Evolutionary conservation across 495 filamentous ascomycete genomes (phyloP), one percentile per base, ranked within the genome.

Genomic region (Trichoderma erinaceum): DNA sequence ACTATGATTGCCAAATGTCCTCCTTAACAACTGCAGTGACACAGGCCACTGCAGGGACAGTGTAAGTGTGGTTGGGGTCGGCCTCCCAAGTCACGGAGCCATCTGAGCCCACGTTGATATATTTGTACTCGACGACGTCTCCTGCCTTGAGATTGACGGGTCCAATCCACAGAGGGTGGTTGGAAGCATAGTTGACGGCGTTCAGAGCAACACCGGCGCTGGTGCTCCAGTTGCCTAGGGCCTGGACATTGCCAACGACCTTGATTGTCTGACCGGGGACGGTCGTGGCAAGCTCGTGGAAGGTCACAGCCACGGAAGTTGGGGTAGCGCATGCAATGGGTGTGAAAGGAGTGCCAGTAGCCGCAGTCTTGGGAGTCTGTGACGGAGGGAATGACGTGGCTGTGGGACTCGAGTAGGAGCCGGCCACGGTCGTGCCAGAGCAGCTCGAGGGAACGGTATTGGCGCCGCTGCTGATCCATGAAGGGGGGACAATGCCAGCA

Each of bases 61-160:
- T 85, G 69, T 82, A 88, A 7, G 73, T 76, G 56, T 82, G 82
- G 71, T 93, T 90, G 0, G 86, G 83, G 73, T 88, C 86, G 41
- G 81, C 78, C 75, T 91, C 88, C 89, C 88, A 91, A 23, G 70
- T 76, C 1, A 89, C 78, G 2, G 74, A 73, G 4, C 87, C 84
- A 72, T 86, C 81, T 3, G 76, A 73, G 63, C 80, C 77, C 43
- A 87, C 78, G 10, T 83, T 82, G 68, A 92, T 85, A 71, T 85
- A 93, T 78, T 92, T 92, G 72, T 91, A 92, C 74, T 87, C 69
- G 38, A 92, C 79, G 8, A 69, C 72, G 56, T 78, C 76, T 1
- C 88, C 87, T 0, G 82, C 81, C 0, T 81, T 74, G 3, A 91
- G 70, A 3, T 72, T 75, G 5, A 89, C 69, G 0, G 83, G 83